Base-by-base conservation (phyloP, 208 protist genomes). In the Crithidia thermophila region DNA sequence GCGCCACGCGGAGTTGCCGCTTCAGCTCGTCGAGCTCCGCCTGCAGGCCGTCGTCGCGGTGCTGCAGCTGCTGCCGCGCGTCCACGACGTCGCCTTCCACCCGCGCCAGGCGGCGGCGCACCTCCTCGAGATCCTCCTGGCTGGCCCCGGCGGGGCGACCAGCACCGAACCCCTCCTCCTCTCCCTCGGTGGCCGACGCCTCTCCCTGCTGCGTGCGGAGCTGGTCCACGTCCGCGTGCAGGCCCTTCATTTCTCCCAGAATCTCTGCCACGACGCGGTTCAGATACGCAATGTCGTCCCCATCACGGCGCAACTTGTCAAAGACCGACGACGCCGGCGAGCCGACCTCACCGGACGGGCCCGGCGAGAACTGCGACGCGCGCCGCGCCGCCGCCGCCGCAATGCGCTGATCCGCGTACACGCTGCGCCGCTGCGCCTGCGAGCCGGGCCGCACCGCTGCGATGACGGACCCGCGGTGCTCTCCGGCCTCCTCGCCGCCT, bases 261-360 rank as follows among this genome's bases (percentile, higher is more conserved):
- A 93, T 95, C 71, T 95, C 90, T n/a, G 90, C 90, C 56, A 95
- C 90, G n/a, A 95, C 84, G 46, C 90, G 90, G 77, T 95, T 95
- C 53, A 95, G 74, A 66, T 93, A 82, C 9, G 77, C 84, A 66
- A 95, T 95, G 63, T 92, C 87, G 2, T 83, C 76, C 16, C 79
- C 79, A 66, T 95, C 90, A 31, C 80, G 64, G 20, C 59, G 60
- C 16, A 95, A 62, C 31, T 82, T 85, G 23, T 91, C 84, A 34
- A 77, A 84, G 9, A 74, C 67, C 9, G 75, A 78, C 0, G 28
- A 28, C 3, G 14, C 20, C n/a, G 46, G 37, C 27, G 28, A 49
- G 16, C 23, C 52, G 6, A 18, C 36, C 0, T 28, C 39, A 21
- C 4, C 20, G 13, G 52, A 25, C 1, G 2, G 31, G 1, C 42